phyloP scores from a whole-genome alignment of 2,329 filamentous ascomycete genomes.

The Malbranchea cinnamomea region DNA sequence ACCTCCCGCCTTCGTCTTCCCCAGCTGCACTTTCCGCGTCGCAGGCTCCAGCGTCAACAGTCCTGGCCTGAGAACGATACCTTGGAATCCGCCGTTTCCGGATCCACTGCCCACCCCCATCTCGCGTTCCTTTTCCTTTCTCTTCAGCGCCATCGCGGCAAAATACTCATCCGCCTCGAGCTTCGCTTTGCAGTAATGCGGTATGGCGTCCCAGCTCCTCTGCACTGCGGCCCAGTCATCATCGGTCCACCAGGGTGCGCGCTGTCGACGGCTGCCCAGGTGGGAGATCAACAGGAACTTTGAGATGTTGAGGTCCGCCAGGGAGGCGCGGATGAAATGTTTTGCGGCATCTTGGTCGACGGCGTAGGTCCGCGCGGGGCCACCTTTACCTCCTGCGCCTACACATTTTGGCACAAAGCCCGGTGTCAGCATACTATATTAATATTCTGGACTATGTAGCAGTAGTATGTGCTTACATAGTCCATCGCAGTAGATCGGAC shows the following conservation, averaged over 20 bases:
- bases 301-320: conserved; percentile 29
- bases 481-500: not conserved
- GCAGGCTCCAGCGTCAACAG: conserved; percentile 33
- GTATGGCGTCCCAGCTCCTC: conserved; percentile 34
- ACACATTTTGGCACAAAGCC: no score
- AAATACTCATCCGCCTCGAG: conserved; percentile 42
- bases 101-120: no score
- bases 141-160: conserved; percentile 28
- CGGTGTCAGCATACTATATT: no score
- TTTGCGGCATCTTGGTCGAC: conserved; percentile 42
- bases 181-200: conserved; percentile 39
- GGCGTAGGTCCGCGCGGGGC: conserved; percentile 33
- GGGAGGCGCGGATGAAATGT: conserved; percentile 36
- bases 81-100: conserved; percentile 27
- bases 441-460: not conserved
- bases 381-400: conserved; percentile 43
- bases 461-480: not conserved
- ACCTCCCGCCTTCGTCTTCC: conserved; percentile 27
- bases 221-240: conserved; percentile 31
- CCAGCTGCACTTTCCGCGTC: conserved; percentile 33
- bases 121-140: conserved; percentile 13
- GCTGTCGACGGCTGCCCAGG: conserved; percentile 33
- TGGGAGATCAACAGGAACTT: conserved; percentile 44
- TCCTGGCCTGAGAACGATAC: conserved; percentile 38
- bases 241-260: conserved; percentile 37